These are phyloP conservation scores for Eragrostis nindensis DNA, from an alignment of 176 grass and related monocot genomes.

Conservation along the genomic window DNA sequence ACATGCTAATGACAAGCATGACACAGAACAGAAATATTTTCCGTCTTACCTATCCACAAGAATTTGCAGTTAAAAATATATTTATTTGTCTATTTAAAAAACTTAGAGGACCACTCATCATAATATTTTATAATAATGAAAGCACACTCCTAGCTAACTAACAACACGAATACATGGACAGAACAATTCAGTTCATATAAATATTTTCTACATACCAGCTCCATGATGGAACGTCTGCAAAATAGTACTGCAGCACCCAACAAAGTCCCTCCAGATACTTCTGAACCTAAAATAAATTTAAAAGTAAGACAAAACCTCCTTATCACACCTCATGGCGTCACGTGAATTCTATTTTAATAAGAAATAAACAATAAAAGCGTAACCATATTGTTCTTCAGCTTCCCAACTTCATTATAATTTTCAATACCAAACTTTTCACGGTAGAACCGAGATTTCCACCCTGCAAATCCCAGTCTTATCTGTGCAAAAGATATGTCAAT, in stretches of 20 bases:
- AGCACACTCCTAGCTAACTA: not conserved
- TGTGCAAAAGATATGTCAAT: constrained; percentile 31
- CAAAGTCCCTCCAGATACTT: constrained; percentile 76
- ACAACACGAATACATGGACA: not conserved
- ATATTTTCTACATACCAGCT: constrained; percentile 52
- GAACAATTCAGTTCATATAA: not conserved
- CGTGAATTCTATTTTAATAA: constrained; percentile 15
- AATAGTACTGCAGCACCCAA: constrained; percentile 70
- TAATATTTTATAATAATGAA: not conserved
- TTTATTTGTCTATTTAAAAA: not conserved
- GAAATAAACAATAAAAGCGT: constrained; percentile 32
- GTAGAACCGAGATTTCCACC: constrained; percentile 69
- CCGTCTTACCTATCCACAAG: not conserved
- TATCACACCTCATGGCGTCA: not conserved
- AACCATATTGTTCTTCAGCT: constrained; percentile 48
- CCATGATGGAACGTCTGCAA: constrained; percentile 60
- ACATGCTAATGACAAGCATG: not conserved
- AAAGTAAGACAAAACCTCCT: not conserved
- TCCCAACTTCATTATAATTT: constrained; percentile 42
- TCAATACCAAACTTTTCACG: constrained; percentile 53
- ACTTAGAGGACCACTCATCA: not conserved
- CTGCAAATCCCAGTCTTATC: constrained; percentile 46
- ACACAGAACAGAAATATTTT: not conserved
- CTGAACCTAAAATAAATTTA: constrained; percentile 40
- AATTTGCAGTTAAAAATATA: not conserved